Evolutionary conservation across 306 rosid species (phyloP), one percentile per base, ranked within the genome.

Genomic region (Adenanthera pavonina): DNA sequence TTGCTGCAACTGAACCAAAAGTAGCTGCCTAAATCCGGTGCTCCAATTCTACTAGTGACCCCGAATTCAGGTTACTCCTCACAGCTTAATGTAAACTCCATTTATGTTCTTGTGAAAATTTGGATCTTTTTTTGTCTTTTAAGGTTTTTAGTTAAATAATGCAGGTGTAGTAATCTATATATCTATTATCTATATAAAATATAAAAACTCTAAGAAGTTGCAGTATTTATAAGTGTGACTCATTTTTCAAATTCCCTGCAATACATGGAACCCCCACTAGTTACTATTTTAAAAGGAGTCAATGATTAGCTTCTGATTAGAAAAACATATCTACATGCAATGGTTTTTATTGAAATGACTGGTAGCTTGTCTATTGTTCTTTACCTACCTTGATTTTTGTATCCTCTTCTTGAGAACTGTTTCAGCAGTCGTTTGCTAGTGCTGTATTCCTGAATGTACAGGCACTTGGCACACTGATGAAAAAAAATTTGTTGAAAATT

Each of bases 1-100:
- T 80, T 20, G 86, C 84, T 15, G 77, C 87, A 44, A 71, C 85
- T 15, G 69, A 89, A 79, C 57, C 49, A 53, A 71, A 84, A 88
- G 68, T 81, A 25, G 35, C 88, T 35, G 84, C 77, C 62, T 84
- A 61, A 86, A 47, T 72, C 80, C 72, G 57, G 57, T 71, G 40
- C 52, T 33, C 35, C 35, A 73, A 17, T n/a, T 80, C 75, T 44
- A 14, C 74, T 2, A 4, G 66, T 76, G 40, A 20, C 59, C 20
- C 1, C 7, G 46, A 75, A 17, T 60, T 69, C 54, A 51, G 41
- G 52, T 70, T 68, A 25, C 80, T 51, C 44, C 69, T 49, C 25
- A 60, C 30, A 62, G 75, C 54, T 72, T 76, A 47, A 25, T 59
- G 68, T 20, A n/a, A 78, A 15, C 36, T 41, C 56, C 16, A 38